These are phyloP conservation scores for Diplodia scrobiculata DNA, from an alignment of 2,329 filamentous ascomycete genomes.

Conservation along the genomic window DNA sequence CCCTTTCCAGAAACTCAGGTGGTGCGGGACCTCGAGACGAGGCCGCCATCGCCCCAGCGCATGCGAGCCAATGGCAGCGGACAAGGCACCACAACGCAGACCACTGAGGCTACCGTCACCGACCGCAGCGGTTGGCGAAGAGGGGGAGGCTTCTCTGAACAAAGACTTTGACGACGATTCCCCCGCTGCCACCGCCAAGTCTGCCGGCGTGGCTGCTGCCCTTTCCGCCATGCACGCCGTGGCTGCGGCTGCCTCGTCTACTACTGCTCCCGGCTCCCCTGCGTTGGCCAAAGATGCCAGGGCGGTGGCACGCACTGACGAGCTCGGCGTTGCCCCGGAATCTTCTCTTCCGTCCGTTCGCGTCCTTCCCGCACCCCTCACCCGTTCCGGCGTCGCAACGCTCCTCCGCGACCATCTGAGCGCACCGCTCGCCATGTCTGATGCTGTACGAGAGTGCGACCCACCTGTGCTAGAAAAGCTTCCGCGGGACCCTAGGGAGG, in stretches of 20 bases:
- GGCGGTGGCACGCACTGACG: neutral
- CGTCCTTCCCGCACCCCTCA: neutral
- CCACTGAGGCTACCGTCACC: slow-evolving; percentile 15
- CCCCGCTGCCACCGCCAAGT: neutral
- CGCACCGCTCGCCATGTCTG: slow-evolving; percentile 26
- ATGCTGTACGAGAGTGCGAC: slow-evolving; percentile 48
- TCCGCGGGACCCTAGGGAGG: slow-evolving; percentile 41
- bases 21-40: too few relatives aligned
- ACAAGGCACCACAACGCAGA: neutral
- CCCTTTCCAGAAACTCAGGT: neutral
- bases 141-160: neutral
- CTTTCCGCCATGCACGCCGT: slow-evolving; percentile 9
- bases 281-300: neutral
- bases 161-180: neutral
- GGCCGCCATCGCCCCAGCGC: neutral
- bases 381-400: slow-evolving; percentile 6
- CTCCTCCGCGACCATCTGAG: slow-evolving; percentile 32
- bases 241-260: neutral
- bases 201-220: slow-evolving; percentile 1
- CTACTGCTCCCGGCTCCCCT: neutral
- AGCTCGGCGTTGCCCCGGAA: neutral
- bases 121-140: neutral
- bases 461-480: slow-evolving; percentile 39
- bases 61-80: neutral
- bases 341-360: neutral